Evolutionary conservation across 202 grass and related monocot species (phyloP).

Genomic region (Musa balbisiana): DNA sequence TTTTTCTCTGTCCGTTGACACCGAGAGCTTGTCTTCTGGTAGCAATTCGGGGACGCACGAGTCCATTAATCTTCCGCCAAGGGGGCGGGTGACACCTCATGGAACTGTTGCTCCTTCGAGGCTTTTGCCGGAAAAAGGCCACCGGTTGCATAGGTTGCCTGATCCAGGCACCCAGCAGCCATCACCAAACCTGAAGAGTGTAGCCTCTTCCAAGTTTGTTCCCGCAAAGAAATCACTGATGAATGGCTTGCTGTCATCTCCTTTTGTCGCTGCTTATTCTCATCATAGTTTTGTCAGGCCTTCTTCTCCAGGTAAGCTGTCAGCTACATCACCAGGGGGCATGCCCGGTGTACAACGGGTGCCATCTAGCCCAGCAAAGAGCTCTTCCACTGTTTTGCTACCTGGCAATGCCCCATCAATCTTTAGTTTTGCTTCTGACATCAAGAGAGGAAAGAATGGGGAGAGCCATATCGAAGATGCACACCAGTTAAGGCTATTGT

Average conservation of each 20-base stretch:
- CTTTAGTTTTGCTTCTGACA: background rate
- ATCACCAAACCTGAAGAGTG: background rate
- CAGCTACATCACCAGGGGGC: background rate
- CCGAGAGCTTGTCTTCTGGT: background rate
- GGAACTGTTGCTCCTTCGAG: background rate
- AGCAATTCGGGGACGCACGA: background rate
- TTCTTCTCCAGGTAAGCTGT: constrained; percentile 13
- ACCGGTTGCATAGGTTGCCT: background rate
- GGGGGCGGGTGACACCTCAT: background rate
- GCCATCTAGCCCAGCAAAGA: background rate
- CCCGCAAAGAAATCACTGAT: background rate
- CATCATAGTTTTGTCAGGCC: background rate
- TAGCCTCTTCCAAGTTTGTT: constrained; percentile 4
- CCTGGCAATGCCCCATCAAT: background rate
- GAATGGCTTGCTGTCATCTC: background rate
- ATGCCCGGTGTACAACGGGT: background rate
- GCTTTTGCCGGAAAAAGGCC: background rate
- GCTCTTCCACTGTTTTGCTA: background rate
- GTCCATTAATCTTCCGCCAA: background rate
- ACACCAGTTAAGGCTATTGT: constrained; percentile 10
- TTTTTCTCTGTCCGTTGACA: background rate
- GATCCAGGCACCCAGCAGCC: background rate
- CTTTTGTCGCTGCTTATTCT: background rate
- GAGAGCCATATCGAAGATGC: constrained; percentile 15
- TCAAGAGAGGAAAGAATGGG: constrained; percentile 19